phyloP scores from a whole-genome alignment of 352 stramenopile species.

The Pythium volutum region DNA sequence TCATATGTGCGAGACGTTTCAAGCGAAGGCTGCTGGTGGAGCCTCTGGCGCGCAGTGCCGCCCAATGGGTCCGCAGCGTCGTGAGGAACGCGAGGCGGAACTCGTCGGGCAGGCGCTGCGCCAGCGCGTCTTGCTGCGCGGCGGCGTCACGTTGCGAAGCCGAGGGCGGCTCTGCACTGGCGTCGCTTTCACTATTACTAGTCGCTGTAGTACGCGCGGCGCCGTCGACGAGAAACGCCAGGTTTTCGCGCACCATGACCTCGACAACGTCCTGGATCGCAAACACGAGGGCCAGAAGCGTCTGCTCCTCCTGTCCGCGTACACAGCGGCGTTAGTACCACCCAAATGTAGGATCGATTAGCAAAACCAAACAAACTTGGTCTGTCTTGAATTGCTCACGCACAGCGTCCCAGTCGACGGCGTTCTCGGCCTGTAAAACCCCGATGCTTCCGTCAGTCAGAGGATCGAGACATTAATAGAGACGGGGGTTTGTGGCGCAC shows the following conservation, averaged over 20 bases:
- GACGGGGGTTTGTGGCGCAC: neutral
- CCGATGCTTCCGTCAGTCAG: too few relatives aligned
- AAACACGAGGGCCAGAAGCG: slow-evolving; percentile 33
- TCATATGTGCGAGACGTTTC: slow-evolving; percentile 34
- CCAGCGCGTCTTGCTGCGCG: slow-evolving; percentile 30
- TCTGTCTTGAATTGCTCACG: slow-evolving; percentile 9
- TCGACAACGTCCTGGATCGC: slow-evolving; percentile 47
- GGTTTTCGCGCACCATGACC: slow-evolving; percentile 39
- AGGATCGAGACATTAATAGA: neutral
- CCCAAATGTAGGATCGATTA: too few relatives aligned
- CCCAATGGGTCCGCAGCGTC: slow-evolving; percentile 32
- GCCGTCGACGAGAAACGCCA: slow-evolving; percentile 49
- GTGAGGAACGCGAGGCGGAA: slow-evolving; percentile 44
- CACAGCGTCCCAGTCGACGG: slow-evolving; percentile 22
- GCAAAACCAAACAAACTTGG: slow-evolving; percentile 7
- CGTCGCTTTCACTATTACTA: neutral
- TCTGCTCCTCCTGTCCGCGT: slow-evolving; percentile 34
- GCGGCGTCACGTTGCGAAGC: slow-evolving; percentile 32
- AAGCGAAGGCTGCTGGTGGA: slow-evolving; percentile 4
- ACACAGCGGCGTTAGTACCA: neutral
- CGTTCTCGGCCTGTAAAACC: slow-evolving; percentile 1
- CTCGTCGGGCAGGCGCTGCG: slow-evolving; percentile 36
- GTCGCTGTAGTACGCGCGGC: neutral
- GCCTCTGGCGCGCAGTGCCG: slow-evolving; percentile 4
- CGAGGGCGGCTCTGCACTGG: slow-evolving; percentile 3